Evolutionary conservation across 176 grass and related monocot genomes (phyloP).

Genomic region (Musa beccarii): DNA sequence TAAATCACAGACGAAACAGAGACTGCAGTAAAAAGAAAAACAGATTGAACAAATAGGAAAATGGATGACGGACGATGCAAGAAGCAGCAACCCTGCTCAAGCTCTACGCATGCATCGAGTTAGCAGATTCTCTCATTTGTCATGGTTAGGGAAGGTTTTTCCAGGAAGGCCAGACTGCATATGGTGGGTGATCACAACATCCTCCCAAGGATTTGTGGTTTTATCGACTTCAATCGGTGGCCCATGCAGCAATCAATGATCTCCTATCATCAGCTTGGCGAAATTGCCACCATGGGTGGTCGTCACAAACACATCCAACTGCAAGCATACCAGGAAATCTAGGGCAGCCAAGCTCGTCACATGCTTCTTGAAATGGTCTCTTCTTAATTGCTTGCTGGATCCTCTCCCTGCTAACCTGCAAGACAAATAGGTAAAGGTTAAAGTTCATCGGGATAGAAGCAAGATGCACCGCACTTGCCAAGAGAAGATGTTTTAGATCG

Average conservation of each 20-base stretch:
- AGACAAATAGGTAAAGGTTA: not conserved
- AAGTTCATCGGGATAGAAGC: not conserved
- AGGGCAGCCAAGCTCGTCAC: conserved; percentile 85
- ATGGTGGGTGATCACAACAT: conserved; percentile 77
- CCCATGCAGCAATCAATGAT: conserved; percentile 58
- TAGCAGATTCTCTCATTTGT: conserved; percentile 93
- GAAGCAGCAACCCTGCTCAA: conserved; percentile 20
- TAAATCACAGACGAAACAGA: not conserved
- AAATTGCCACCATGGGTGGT: conserved; percentile 77
- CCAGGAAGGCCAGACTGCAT: conserved; percentile 75
- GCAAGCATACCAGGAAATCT: conserved; percentile 87
- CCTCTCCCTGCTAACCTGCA: conserved; percentile 74
- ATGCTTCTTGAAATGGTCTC: conserved; percentile 91
- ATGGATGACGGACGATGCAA: not conserved
- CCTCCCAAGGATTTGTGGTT: conserved; percentile 89
- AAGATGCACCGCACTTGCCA: not conserved
- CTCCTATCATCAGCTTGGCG: conserved; percentile 78
- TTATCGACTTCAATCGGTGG: conserved; percentile 84
- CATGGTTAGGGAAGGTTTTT: conserved; percentile 76
- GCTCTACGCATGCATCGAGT: conserved; percentile 79
- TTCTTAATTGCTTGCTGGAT: conserved; percentile 59
- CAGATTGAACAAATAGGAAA: not conserved
- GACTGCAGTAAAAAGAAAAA: conserved; percentile 27
- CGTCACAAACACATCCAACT: conserved; percentile 86
- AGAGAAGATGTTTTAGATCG: not conserved